Conservation (phyloP, 345 rosid species). For the Chamaenerion angustifolium region DNA sequence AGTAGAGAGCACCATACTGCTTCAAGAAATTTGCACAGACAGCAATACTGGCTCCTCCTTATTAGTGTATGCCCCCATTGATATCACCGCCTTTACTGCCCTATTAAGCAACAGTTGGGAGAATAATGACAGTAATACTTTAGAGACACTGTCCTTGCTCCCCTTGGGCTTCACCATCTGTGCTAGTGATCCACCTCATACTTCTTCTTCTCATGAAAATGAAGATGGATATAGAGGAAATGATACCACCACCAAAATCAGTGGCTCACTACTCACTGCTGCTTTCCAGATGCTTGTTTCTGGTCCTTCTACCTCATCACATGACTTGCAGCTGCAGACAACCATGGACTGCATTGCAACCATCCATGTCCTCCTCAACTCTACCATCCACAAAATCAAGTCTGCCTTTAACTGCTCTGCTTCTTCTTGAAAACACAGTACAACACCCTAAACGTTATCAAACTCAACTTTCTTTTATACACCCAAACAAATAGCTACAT, state of each 20-base stretch:
- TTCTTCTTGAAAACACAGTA: conserved; percentile 8
- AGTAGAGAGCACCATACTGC: conserved; percentile 16
- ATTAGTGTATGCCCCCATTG: conserved; percentile 50
- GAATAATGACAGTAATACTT: background rate
- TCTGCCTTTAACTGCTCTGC: conserved; percentile 21
- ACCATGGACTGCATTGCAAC: conserved; percentile 28
- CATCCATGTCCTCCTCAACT: conserved; percentile 37
- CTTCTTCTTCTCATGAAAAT: background rate
- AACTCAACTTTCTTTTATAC: too few relatives aligned
- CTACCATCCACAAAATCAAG: conserved; percentile 40
- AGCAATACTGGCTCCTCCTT: conserved; percentile 18
- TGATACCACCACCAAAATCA: too few relatives aligned
- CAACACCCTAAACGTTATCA: too few relatives aligned
- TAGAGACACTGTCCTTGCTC: conserved; percentile 22
- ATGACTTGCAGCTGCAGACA: conserved; percentile 5
- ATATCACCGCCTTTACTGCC: conserved; percentile 15
- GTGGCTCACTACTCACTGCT: conserved; percentile 41
- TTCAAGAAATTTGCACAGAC: conserved; percentile 54
- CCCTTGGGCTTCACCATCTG: conserved; percentile 69
- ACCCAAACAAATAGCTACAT: too few relatives aligned
- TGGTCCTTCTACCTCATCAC: conserved; percentile 7
- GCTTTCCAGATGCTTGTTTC: conserved; percentile 50
- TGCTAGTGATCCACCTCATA: conserved; percentile 19
- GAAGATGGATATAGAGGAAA: background rate
- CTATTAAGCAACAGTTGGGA: conserved; percentile 25